Evolutionary conservation across 2,329 filamentous ascomycete genomes (phyloP).

Genomic region (Exophiala alcalophila): DNA sequence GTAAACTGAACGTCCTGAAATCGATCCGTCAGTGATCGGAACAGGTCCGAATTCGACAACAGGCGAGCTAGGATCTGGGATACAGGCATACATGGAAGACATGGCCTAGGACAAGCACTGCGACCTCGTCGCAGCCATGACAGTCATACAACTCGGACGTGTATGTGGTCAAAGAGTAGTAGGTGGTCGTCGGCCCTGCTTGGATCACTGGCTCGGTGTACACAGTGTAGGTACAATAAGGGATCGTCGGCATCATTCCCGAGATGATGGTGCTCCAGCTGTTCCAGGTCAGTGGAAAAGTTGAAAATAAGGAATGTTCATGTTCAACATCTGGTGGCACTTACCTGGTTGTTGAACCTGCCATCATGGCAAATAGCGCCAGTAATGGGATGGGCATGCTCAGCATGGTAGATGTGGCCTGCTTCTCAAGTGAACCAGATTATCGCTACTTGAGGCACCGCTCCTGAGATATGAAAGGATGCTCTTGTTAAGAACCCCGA

Average conservation of each 20-base stretch:
- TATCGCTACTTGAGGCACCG: too few species aligned
- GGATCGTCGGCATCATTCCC: background rate
- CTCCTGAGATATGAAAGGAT: too few species aligned
- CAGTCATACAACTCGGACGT: constrained; percentile 33
- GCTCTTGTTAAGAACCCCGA: too few species aligned
- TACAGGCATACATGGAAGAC: constrained; percentile 16
- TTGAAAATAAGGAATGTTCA: too few species aligned
- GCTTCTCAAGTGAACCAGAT: too few species aligned
- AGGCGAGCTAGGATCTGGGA: background rate
- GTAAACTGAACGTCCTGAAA: constrained; percentile 7
- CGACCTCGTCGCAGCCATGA: constrained; percentile 37
- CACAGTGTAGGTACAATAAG: constrained; percentile 15
- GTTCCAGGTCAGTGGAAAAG: too few species aligned
- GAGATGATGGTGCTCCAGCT: background rate
- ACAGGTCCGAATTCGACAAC: background rate
- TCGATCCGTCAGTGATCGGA: background rate
- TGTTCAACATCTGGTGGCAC: too few species aligned
- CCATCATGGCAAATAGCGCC: constrained; percentile 1
- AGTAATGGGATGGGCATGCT: background rate
- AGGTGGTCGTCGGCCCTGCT: constrained; percentile 19
- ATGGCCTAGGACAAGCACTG: constrained; percentile 13
- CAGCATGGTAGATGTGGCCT: too few species aligned
- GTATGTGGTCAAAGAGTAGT: constrained; percentile 30
- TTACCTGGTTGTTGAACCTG: too few species aligned
- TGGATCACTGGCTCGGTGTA: constrained; percentile 22